Evolutionary conservation across 164 flowering plant genomes (phyloP).

Genomic region (Malania oleifera): DNA sequence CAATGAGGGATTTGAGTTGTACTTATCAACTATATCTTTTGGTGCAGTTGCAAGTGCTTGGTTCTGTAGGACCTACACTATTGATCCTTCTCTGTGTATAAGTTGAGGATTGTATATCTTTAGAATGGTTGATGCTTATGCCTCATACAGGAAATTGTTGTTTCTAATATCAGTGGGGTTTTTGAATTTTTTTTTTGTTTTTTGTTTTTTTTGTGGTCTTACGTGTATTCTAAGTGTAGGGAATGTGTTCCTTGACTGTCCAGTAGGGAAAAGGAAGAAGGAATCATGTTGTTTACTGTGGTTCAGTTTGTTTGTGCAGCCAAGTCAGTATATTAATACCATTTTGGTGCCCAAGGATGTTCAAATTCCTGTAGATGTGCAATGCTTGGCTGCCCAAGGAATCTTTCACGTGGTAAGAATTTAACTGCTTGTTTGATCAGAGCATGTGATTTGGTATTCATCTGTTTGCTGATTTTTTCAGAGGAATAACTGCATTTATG

Average conservation of each 20-base stretch:
- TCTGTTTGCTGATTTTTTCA: no score
- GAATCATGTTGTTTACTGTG: conserved; percentile 6
- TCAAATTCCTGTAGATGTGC: conserved; percentile 55
- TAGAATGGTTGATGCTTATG: no score
- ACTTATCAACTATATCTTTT: no score
- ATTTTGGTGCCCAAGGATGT: conserved; percentile 79
- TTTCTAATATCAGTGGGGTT: no score
- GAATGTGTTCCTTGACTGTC: background rate
- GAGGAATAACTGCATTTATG: no score
- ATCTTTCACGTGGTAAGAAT: conserved; percentile 66
- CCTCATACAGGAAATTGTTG: no score
- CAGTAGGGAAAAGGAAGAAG: background rate
- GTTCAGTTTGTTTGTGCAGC: conserved; percentile 44
- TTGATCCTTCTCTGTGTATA: no score
- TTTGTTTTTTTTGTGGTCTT: background rate
- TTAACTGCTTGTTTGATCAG: background rate
- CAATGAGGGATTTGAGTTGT: no score
- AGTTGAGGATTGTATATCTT: no score
- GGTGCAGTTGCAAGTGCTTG: no score
- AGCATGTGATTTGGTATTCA: background rate
- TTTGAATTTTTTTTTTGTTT: no score
- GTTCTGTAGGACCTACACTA: no score
- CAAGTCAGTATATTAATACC: conserved; percentile 67
- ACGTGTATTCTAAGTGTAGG: background rate
- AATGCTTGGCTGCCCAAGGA: conserved; percentile 60